Evolutionary conservation across 2,329 filamentous ascomycete species (phyloP).

Genomic region (Colletotrichum gloeosporioides): DNA sequence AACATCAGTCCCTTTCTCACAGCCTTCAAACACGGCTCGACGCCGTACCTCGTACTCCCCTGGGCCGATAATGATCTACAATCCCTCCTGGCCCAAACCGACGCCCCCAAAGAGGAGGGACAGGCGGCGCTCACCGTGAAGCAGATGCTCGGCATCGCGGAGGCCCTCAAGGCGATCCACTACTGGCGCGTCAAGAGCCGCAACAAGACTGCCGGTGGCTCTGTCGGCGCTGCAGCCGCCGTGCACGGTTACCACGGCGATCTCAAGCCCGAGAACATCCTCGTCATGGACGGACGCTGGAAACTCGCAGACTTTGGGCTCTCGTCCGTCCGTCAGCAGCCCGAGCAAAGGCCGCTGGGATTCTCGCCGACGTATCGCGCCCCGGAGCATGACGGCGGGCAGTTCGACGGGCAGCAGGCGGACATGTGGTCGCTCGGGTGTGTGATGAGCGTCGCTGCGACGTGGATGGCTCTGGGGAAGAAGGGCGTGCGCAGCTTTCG

Average conservation of each 20-base stretch:
- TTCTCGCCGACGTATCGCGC: slow-evolving; percentile 5
- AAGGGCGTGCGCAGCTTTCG: neutral
- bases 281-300: neutral
- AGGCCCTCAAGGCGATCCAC: neutral
- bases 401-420: neutral
- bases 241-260: neutral
- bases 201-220: neutral
- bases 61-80: neutral
- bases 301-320: neutral
- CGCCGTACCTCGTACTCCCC: neutral
- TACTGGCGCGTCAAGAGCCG: neutral
- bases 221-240: neutral
- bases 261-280: neutral
- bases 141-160: slow-evolving; percentile 1
- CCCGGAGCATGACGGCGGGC: neutral
- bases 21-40: neutral
- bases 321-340: neutral
- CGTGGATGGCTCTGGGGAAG: neutral
- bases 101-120: neutral
- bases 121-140: neutral
- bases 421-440: neutral
- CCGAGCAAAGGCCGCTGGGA: neutral
- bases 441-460: slow-evolving; percentile 4
- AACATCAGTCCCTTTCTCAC: neutral
- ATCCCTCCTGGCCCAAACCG: neutral